These are phyloP conservation scores for Triangularia verruculosa DNA, from an alignment of 2,329 filamentous ascomycete species.

Conservation along the genomic window DNA sequence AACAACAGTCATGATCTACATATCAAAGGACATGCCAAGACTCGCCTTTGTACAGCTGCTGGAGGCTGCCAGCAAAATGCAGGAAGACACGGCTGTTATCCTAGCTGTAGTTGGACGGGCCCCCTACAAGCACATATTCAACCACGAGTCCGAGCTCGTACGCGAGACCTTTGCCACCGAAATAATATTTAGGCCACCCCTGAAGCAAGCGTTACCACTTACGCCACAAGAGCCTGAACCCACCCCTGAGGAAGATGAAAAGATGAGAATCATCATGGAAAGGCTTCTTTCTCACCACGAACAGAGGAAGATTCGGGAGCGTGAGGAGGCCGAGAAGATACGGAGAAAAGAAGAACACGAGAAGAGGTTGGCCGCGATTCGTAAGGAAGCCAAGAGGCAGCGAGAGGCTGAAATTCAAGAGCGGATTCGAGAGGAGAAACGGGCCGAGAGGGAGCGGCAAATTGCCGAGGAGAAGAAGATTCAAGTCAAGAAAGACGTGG, in stretches of 20 bases:
- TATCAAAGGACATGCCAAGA: background rate
- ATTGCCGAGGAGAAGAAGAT: background rate
- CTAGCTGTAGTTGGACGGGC: background rate
- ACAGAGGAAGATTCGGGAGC: background rate
- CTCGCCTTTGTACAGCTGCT: background rate
- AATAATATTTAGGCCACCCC: background rate
- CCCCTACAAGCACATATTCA: background rate
- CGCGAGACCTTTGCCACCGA: background rate
- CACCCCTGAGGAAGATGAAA: background rate
- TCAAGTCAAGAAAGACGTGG: background rate
- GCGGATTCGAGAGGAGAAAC: background rate
- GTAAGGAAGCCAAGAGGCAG: background rate
- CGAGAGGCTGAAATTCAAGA: background rate
- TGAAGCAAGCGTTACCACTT: background rate
- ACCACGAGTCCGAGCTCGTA: background rate
- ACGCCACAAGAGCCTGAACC: background rate
- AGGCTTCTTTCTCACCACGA: background rate
- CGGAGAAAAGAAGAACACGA: background rate
- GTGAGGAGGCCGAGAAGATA: background rate
- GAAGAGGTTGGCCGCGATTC: background rate
- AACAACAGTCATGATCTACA: background rate
- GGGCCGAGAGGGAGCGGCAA: background rate
- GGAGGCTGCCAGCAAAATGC: background rate
- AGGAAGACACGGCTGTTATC: background rate
- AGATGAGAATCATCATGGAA: background rate